A percentile compares a stretch with the other conserved stretches of the same genome.
Conservation (phyloP, 179 eudicot genomes). For the Patellifolia procumbens region DNA sequence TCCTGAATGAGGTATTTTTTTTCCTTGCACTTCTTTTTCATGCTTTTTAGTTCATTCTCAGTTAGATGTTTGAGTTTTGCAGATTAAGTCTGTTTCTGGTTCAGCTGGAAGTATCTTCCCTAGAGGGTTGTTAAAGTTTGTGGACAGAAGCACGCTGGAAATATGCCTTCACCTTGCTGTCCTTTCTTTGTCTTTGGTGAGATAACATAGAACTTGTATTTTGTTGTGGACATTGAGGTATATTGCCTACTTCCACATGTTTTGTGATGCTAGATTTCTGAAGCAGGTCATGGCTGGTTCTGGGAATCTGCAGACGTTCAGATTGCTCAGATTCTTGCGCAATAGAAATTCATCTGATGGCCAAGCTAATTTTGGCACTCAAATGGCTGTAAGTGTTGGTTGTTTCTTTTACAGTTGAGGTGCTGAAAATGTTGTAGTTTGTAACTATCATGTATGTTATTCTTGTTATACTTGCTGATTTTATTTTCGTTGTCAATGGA, state of each 20-base stretch:
- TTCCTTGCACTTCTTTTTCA: slow-evolving; percentile 22
- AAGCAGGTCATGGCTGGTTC: slow-evolving; percentile 99
- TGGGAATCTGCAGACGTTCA: slow-evolving; percentile 84
- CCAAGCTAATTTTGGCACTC: slow-evolving; percentile 81
- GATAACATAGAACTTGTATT: slow-evolving; percentile 25
- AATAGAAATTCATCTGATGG: slow-evolving; percentile 81
- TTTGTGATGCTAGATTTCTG: slow-evolving; percentile 30
- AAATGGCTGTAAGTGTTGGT: slow-evolving; percentile 78
- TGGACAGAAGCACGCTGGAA: slow-evolving; percentile 91
- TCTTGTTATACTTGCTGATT: neutral
- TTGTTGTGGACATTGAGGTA: neutral
- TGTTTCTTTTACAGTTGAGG: neutral
- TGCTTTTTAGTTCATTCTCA: slow-evolving; percentile 21
- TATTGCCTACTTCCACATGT: slow-evolving; percentile 15
- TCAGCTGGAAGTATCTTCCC: slow-evolving; percentile 49
- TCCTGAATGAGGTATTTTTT: slow-evolving; percentile 79
- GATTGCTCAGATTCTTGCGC: slow-evolving; percentile 79
- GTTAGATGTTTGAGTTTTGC: slow-evolving; percentile 34
- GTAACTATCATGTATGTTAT: neutral
- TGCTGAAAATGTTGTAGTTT: neutral
- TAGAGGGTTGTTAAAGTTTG: slow-evolving; percentile 73
- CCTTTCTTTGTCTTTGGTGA: slow-evolving; percentile 86
- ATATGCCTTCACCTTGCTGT: slow-evolving; percentile 92
- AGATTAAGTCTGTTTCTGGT: slow-evolving; percentile 81
- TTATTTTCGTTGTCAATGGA: neutral